Conservation (phyloP, 352 stramenopile species). For the Pythium phragmitis region DNA sequence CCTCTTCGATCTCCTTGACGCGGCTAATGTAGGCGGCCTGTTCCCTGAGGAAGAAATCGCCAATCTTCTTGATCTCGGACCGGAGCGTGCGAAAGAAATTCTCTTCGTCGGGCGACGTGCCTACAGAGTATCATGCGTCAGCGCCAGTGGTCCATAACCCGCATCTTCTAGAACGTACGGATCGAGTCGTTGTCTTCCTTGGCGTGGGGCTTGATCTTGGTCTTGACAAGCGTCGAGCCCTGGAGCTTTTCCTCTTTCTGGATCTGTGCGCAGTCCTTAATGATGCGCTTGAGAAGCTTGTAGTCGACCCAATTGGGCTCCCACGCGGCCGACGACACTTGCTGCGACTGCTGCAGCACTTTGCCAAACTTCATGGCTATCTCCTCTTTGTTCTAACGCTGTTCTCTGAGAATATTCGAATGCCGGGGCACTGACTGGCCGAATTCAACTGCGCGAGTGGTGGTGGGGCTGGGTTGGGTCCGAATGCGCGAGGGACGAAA, state of each 20-base stretch:
- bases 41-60: constrained; percentile 84
- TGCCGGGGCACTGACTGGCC: neutral
- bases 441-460: neutral
- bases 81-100: constrained; percentile 88
- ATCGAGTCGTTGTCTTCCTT: constrained; percentile 89
- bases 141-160: too few species aligned
- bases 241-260: constrained; percentile 85
- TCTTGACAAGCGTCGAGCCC: constrained; percentile 68
- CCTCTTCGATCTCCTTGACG: constrained; percentile 63
- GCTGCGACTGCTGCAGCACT: constrained; percentile 84
- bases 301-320: constrained; percentile 85
- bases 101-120: constrained; percentile 80
- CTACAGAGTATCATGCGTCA: constrained; percentile 29
- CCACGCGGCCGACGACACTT: constrained; percentile 77
- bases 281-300: constrained; percentile 89
- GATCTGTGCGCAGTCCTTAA: constrained; percentile 89
- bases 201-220: constrained; percentile 73
- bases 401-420: constrained; percentile 8
- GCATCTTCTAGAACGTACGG: constrained; percentile 39
- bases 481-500: neutral
- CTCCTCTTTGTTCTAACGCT: neutral
- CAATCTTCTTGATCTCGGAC: constrained; percentile 84
- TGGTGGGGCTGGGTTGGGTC: neutral
- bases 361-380: constrained; percentile 86
- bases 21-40: constrained; percentile 70